Evolutionary conservation across 1,284 basidiomycete genomes (phyloP), one percentile per base, ranked within the genome.

Genomic region (Sporisorium iseilematis-ciliati): DNA sequence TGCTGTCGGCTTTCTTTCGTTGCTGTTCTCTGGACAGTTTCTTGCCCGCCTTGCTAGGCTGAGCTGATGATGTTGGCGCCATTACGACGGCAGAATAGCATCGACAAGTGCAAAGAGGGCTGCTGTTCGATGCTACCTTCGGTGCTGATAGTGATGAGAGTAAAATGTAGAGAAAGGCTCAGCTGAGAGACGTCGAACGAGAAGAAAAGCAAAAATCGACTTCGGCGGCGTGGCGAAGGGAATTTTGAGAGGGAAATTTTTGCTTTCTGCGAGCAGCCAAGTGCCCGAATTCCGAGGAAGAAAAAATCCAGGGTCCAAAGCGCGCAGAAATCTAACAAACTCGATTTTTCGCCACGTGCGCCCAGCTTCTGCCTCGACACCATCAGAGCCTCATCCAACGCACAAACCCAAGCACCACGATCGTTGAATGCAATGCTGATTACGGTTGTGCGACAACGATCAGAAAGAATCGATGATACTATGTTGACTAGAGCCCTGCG

Each of bases 1-100:
- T 68, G 26, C 52, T 72, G 59, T 73, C 65, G 48, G 75, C 75
- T 31, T 73, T 77, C 26, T 53, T 63, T 25, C 65, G 65, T 29
- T 67, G 61, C 31, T 73, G 75, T 54, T 77, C 75, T 58, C 75
- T 45, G 3, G 71, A 51, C 18, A 69, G 71, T 59, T 74, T 76
- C 58, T 66, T 75, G 58, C 62, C 62, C 54, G 69, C 49, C 52
- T 68, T 68, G 42, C 51, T 46, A 16, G 59, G 59, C 56, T 63
- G 61, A 20, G 65, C 29, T 6, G 59, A 58, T n/a, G 66, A 61
- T 52, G 68, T 46, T 10, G 68, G 46, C 21, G 52, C 68, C 68
- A 71, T 71, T 12, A 5, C 58, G 43, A 10, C 18, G 4, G 40
- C 26, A 62, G 25, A 23, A 25, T 26, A 40, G 35, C 65, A 61